A percentile compares a stretch with the other conserved stretches of the same genome.
Evolutionary conservation across 2,329 filamentous ascomycete genomes (phyloP).

Genomic region (Aspergillus sojae): DNA sequence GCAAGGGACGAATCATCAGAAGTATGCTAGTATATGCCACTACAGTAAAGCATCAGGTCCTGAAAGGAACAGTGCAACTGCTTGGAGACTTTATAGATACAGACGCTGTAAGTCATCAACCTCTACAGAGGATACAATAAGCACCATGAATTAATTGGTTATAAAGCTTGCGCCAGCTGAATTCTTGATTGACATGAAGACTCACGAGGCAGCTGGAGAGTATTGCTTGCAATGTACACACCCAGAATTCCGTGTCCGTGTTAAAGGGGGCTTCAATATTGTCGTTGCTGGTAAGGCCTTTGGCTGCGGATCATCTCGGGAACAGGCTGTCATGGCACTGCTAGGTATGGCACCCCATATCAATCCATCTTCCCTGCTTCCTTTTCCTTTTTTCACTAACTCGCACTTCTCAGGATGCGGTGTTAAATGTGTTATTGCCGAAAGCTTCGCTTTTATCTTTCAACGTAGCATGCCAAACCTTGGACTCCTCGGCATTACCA

Average conservation of each 20-base stretch:
- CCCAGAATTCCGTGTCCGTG: constrained; percentile 44
- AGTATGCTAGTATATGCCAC: neutral
- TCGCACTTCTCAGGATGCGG: constrained; percentile 17
- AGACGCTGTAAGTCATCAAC: constrained; percentile 30
- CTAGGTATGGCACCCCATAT: constrained; percentile 25
- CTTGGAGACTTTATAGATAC: constrained; percentile 52
- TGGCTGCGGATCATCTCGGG: constrained; percentile 50
- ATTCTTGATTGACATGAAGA: constrained; percentile 33
- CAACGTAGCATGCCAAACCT: constrained; percentile 50
- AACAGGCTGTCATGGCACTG: constrained; percentile 48
- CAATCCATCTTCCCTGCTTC: neutral
- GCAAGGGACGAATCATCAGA: neutral
- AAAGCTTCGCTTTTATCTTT: constrained; percentile 52
- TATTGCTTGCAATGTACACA: constrained; percentile 47
- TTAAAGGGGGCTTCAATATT: constrained; percentile 41
- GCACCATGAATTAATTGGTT: neutral
- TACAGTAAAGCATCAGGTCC: neutral
- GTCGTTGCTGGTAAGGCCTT: constrained; percentile 52
- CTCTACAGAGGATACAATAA: neutral
- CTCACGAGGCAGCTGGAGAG: constrained; percentile 38
- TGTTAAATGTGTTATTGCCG: constrained; percentile 48
- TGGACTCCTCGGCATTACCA: constrained; percentile 48
- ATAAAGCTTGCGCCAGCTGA: constrained; percentile 45
- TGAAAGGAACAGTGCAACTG: constrained; percentile 41
- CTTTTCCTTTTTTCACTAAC: neutral